These are phyloP conservation scores for Tricholoma furcatifolium DNA, from an alignment of 768 basidiomycete species.

Conservation along the genomic window DNA sequence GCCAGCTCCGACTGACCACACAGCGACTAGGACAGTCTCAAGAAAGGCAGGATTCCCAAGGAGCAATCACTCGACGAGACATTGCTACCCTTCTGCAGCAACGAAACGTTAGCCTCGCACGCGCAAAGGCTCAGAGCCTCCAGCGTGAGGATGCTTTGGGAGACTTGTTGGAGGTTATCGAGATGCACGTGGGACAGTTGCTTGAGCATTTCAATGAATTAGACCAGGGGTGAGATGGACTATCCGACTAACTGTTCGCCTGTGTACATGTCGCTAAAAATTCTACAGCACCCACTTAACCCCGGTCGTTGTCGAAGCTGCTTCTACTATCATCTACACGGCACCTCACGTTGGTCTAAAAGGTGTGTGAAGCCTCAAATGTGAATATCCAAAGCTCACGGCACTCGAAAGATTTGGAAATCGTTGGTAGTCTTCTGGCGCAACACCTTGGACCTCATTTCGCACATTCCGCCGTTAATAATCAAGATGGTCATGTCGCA, in stretches of 20 bases:
- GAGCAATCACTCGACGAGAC: constrained; percentile 60
- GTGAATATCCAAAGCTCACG: constrained; percentile 6
- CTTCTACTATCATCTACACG: constrained; percentile 65
- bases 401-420: constrained; percentile 48
- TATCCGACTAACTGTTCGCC: not conserved
- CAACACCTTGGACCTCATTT: constrained; percentile 60
- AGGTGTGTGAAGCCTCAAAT: constrained; percentile 37
- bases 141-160: constrained; percentile 60
- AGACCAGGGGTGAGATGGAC: constrained; percentile 41
- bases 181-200: constrained; percentile 64
- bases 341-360: constrained; percentile 53
- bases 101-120: constrained; percentile 59
- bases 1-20: constrained; percentile 60
- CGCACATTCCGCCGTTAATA: constrained; percentile 46
- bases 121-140: constrained; percentile 69
- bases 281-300: constrained; percentile 40
- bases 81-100: constrained; percentile 66
- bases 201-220: constrained; percentile 59
- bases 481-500: constrained; percentile 55
- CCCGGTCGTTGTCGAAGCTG: constrained; percentile 60
- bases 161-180: constrained; percentile 63
- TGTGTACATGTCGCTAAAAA: constrained; percentile 7
- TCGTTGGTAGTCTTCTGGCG: constrained; percentile 52
- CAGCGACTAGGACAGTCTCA: constrained; percentile 70
- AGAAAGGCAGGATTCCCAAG: constrained; percentile 65